Evolutionary conservation across 2,329 filamentous ascomycete genomes (phyloP), one percentile per base, ranked within the genome.

Genomic region (Diplodia seriata): DNA sequence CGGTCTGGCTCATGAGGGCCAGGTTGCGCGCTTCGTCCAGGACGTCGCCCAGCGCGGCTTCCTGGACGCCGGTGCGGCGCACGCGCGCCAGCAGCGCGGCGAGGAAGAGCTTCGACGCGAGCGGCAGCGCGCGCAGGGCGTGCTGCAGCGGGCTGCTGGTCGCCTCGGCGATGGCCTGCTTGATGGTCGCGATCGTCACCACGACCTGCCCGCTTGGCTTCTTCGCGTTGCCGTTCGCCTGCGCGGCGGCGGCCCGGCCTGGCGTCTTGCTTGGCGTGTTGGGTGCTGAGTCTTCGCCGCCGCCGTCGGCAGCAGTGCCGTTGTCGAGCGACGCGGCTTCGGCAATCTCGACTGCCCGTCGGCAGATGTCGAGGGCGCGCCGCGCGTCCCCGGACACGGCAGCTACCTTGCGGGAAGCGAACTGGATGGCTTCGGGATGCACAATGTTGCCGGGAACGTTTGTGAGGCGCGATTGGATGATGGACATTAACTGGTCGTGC

Each of bases 401-500:
- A 5, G 95, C 95, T 38, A 99, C 95, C 81, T 99, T 99, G 70
- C 95, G 89, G 73, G 92, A 94, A 3, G 95, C 95, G 76, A 99
- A 99, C 79, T 98, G 94, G 61, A 99, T 87, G 15, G 95, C 96
- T 75, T 99, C 95, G 1, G 92, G 84, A 70, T 97, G 93, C 50
- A 99, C 94, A 54, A 99, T 91, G 72, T 94, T 89, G 31, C 93
- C 93, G 1, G 92, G 90, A 0, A 98, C 92, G 66, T 92, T 93
- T 75, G 93, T 89, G 2, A 99, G 86, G 36, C 95, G 90, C n/a
- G 93, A 97, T 75, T 94, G 90, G 71, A 99, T 97, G 75, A 99
- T 99, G 72, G 91, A 91, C 91, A 98, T 97, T 50, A 99, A 86
- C 79, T 99, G 95, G 69, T 95, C 93, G 78, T 99, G 94, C 68